Evolutionary conservation across 768 basidiomycete species (phyloP).

Genomic region (Xerocomus spinulosus): DNA sequence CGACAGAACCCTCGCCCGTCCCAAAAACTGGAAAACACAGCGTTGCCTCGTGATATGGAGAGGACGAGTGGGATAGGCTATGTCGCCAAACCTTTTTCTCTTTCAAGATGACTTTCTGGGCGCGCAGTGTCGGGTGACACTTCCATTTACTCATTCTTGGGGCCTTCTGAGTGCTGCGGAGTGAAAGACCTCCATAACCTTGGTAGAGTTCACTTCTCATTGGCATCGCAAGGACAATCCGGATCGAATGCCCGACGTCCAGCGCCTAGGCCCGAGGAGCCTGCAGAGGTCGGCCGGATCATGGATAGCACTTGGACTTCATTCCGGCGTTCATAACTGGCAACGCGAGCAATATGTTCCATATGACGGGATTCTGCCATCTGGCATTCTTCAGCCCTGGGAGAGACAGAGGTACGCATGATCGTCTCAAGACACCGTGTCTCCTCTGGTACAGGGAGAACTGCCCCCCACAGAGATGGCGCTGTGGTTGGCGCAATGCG

Average conservation of each 20-base stretch:
- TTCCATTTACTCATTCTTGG: conserved; percentile 1
- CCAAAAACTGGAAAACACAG: too few relatives aligned
- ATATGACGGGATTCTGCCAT: background rate
- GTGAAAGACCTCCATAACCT: conserved; percentile 1
- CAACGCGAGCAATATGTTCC: background rate
- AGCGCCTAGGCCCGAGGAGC: background rate
- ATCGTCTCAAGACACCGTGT: background rate
- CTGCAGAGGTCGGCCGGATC: conserved; percentile 25
- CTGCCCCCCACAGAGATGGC: conserved; percentile 8
- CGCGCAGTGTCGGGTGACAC: too few relatives aligned
- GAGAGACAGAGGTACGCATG: conserved; percentile 5
- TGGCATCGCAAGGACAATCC: background rate
- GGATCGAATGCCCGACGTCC: background rate
- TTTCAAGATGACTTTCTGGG: conserved; percentile 20
- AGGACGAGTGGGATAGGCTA: too few relatives aligned
- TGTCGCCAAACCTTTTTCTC: background rate
- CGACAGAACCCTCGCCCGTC: too few relatives aligned
- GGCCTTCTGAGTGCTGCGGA: conserved; percentile 4
- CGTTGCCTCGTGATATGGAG: conserved; percentile 3
- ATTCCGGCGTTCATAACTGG: conserved; percentile 3
- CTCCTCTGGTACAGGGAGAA: background rate
- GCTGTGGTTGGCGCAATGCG: conserved; percentile 4
- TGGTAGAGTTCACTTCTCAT: too few relatives aligned
- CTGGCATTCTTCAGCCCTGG: too few relatives aligned
- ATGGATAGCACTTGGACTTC: conserved; percentile 1